A percentile compares a stretch with the other conserved stretches of the same genome.
These are phyloP conservation scores for Xylariales sp. DNA, from an alignment of 2,329 filamentous ascomycete genomes.

Conservation along the genomic window DNA sequence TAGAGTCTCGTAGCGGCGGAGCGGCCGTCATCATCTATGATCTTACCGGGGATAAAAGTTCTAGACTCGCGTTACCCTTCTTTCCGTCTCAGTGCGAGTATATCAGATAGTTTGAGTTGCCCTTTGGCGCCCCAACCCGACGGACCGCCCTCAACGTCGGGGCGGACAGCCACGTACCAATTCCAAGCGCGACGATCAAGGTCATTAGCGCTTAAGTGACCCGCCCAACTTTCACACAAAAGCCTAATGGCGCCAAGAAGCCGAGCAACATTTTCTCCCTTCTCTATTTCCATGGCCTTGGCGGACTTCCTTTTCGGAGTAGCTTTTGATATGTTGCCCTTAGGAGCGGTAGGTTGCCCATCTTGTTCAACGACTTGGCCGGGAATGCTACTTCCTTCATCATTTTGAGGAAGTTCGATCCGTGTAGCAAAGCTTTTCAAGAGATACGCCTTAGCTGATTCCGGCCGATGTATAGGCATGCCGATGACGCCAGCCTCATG, in stretches of 20 bases:
- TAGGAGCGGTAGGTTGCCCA: slow-evolving; percentile 28
- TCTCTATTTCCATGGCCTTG: slow-evolving; percentile 67
- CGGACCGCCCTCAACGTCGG: slow-evolving; percentile 78
- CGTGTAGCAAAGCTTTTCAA: slow-evolving; percentile 68
- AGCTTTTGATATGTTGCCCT: slow-evolving; percentile 34
- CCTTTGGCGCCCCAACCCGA: slow-evolving; percentile 89
- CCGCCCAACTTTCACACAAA: slow-evolving; percentile 79
- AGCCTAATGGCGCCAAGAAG: slow-evolving; percentile 78
- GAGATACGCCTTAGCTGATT: slow-evolving; percentile 72
- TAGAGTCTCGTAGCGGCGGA: not conserved
- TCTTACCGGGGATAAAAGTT: not conserved
- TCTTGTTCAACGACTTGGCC: slow-evolving; percentile 4
- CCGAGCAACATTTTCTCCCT: slow-evolving; percentile 74
- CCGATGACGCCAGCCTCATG: slow-evolving; percentile 56
- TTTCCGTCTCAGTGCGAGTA: slow-evolving; percentile 69
- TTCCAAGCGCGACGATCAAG: slow-evolving; percentile 81
- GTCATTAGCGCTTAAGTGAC: slow-evolving; percentile 71
- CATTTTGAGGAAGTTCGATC: slow-evolving; percentile 37
- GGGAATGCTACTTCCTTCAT: slow-evolving; percentile 24
- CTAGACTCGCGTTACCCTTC: slow-evolving; percentile 20
- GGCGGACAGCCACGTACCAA: slow-evolving; percentile 83
- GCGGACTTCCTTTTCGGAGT: slow-evolving; percentile 64
- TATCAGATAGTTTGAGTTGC: slow-evolving; percentile 71
- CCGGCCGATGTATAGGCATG: slow-evolving; percentile 79
- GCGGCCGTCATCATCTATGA: not conserved